Base-by-base conservation (phyloP, 331 rosid species). In the Malus hybrid region DNA sequence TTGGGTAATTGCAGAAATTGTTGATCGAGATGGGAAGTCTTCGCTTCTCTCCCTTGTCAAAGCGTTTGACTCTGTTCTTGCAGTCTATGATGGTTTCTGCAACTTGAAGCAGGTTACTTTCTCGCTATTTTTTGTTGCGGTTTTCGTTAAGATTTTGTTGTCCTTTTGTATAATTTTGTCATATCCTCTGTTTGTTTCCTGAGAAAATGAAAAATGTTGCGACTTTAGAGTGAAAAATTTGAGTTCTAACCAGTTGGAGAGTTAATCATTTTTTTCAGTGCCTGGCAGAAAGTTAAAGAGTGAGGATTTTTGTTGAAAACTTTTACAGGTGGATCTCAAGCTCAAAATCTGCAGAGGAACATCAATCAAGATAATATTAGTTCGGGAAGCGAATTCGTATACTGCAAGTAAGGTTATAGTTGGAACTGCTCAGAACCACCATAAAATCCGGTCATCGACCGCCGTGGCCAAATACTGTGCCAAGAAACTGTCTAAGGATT, bases 21-120 rank as follows among this genome's bases (percentile, higher is more conserved):
- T 90, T 64, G 87, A 92, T 83, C 85, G 72, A 76, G 89, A 92
- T 78, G 99, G 93, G 26, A 94, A 92, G 80, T 85, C 97, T 19
- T 85, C 97, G 42, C 85, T 92, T 79, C 91, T 94, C 73, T 90
- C 97, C 63, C 91, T 92, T 74, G 93, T 92, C 66, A 92, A 89
- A 72, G 89, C 99, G 16, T 94, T 94, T 77, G 97, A 94, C 84
- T 84, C 99, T 89, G 99, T 92, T 76, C 90, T 94, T 70, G 88
- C 89, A 58, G 97, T 89, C 60, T 94, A 92, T 65, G 97, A 94
- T 86, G 97, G 99, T 63, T 94, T 92, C 91, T 94, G 99, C 80
- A 90, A 89, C 82, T 83, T 94, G 82, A 94, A 89, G 48, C 99
- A 94, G 99, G 99, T 90, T 63, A 20, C 62, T 20, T 53, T 77